phyloP scores from a whole-genome alignment of 495 filamentous ascomycete genomes.

The Lentithecium fluviatile region DNA sequence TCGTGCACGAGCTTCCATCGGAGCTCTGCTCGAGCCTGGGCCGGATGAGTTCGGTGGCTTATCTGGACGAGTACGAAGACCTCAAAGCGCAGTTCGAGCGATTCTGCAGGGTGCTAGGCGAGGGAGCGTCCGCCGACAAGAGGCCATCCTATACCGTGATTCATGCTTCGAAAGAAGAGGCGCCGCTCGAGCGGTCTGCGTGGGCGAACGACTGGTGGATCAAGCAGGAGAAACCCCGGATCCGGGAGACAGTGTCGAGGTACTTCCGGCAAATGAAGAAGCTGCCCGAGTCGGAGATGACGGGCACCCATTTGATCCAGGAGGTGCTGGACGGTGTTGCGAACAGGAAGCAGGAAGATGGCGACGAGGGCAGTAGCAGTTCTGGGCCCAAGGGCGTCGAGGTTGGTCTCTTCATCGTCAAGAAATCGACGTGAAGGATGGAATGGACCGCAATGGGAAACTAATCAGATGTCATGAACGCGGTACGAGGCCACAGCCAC shows the following conservation, averaged over 20 bases:
- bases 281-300: conserved; percentile 46
- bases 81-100: conserved; percentile 53
- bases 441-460: not conserved
- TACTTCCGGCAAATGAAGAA: conserved; percentile 57
- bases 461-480: no score
- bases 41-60: conserved; percentile 56
- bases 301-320: conserved; percentile 56
- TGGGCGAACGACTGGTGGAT: conserved; percentile 70
- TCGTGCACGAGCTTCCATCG: conserved; percentile 61
- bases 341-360: conserved; percentile 24
- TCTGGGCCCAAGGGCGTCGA: conserved; percentile 53
- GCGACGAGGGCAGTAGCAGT: conserved; percentile 23
- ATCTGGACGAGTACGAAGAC: conserved; percentile 59
- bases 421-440: conserved; percentile 33
- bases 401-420: conserved; percentile 63
- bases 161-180: conserved; percentile 54
- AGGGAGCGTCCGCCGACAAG: conserved; percentile 22
- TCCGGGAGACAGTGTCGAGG: conserved; percentile 58
- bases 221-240: conserved; percentile 66
- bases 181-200: conserved; percentile 54
- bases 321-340: conserved; percentile 64
- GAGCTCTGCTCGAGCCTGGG: conserved; percentile 60
- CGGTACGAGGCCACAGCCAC: no score
- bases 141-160: conserved; percentile 49
- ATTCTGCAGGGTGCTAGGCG: conserved; percentile 45